Base-by-base conservation (phyloP, 805 yeast genomes). In the Saccharomyces kudriavzevii region DNA sequence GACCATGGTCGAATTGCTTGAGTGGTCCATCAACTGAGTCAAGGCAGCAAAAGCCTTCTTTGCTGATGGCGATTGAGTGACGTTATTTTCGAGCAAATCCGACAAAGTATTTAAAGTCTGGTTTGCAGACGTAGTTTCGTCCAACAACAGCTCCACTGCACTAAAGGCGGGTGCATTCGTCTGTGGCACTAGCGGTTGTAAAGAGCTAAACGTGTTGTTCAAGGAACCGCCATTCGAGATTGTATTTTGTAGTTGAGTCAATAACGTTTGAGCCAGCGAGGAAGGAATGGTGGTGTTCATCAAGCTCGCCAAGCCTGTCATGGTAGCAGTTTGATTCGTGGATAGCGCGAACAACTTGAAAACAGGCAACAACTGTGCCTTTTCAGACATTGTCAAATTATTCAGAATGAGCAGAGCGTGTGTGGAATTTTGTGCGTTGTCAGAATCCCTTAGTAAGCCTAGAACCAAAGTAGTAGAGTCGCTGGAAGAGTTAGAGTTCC, bases 361-460 rank as follows among this genome's bases (percentile, higher is more conserved):
- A 27, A 67, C 65, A 4, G 71, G 70, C 8, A 56, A 14, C 27
- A 66, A 51, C 27, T 63, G 64, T 5, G 55, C 48, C 48, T 62
- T 59, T 27, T 65, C 63, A 0, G 65, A 13, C 13, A 59, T 25
- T 17, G 62, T 53, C 52, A 66, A 52, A 48, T 56, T 58, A 26
- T 62, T 61, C 53, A 69, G 50, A 22, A 52, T 55, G 17, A 58
- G 40, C 45, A 69, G 51, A 25, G 67, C 58, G 10, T 61, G 61
- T 22, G 64, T 60, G 28, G 69, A 59, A 40, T 57, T 57, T 14
- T 62, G 54, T 10, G 64, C 60, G 45, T 68, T 59, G 13, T 56
- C 49, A 4, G 69, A 65, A 28, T 62, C 63, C 14, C 51, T 52
- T 52, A 67, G 51, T 45, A 66, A 52, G 20, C 29, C 43, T 40